Conservation (phyloP, 208 protist genomes). For the Phytomonas sp. region DNA sequence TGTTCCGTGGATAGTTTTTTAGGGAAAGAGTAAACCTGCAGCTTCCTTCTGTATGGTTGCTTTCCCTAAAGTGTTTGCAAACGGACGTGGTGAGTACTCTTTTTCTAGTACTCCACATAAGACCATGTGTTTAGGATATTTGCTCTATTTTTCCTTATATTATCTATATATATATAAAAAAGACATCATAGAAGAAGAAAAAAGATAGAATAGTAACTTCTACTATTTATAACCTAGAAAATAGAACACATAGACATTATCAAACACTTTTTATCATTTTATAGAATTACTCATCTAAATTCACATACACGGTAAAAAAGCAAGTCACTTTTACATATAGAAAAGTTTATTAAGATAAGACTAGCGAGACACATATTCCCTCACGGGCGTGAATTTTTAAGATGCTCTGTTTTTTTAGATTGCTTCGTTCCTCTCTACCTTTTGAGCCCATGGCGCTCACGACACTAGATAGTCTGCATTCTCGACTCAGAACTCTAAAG, state of each 20-base stretch:
- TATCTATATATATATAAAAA: neutral
- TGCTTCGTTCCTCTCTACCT: conserved; percentile 23
- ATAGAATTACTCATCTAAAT: neutral
- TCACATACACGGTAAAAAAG: conserved; percentile 1
- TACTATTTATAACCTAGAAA: neutral
- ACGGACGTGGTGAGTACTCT: neutral
- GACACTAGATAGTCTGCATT: conserved; percentile 52
- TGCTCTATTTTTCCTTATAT: neutral
- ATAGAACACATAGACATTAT: neutral
- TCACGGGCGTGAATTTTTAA: neutral
- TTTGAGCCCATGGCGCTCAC: conserved; percentile 85
- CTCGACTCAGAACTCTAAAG: conserved; percentile 8
- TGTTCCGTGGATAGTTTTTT: neutral
- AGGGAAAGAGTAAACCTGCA: neutral
- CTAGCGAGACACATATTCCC: conserved; percentile 8
- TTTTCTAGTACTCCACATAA: neutral
- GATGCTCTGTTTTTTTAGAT: conserved; percentile 20
- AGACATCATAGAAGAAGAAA: neutral
- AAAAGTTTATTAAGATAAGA: neutral
- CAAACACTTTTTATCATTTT: neutral
- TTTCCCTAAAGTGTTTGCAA: neutral
- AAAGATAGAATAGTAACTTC: neutral
- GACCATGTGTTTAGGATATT: neutral
- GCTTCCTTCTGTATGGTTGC: neutral
- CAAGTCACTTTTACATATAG: neutral